A percentile compares a stretch with the other conserved stretches of the same genome.
Conservation (phyloP, 1,139 yeast species). For the Taiozyma onychis region DNA sequence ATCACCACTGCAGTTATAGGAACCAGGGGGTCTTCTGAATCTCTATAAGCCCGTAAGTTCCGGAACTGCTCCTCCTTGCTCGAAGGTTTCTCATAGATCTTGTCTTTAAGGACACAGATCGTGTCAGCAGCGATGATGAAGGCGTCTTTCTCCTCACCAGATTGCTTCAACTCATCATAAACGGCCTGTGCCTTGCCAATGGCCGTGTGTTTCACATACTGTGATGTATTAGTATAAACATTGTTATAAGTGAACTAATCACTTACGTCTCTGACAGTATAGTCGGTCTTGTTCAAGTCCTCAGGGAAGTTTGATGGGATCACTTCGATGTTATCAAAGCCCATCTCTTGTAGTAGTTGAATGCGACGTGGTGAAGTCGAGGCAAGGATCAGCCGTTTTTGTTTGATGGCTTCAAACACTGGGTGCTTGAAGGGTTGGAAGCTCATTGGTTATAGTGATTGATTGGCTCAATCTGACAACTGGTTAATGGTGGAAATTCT, state of each 20-base stretch:
- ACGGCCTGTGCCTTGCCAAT: conserved; percentile 59
- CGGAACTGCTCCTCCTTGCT: conserved; percentile 43
- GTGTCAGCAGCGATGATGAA: conserved; percentile 80
- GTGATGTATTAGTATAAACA: no score
- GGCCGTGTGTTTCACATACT: conserved; percentile 72
- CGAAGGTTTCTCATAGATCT: conserved; percentile 74
- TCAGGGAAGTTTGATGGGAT: conserved; percentile 66
- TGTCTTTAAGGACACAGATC: conserved; percentile 55
- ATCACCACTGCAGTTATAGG: conserved; percentile 70
- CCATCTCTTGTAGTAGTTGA: conserved; percentile 63
- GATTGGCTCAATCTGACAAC: neutral
- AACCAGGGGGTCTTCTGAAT: conserved; percentile 36
- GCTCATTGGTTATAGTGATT: neutral
- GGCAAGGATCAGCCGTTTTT: conserved; percentile 54
- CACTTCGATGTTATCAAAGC: conserved; percentile 44
- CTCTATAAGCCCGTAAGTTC: conserved; percentile 42
- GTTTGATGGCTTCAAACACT: conserved; percentile 26
- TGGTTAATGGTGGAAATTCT: no score
- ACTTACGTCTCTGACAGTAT: conserved; percentile 39
- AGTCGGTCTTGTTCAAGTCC: conserved; percentile 50
- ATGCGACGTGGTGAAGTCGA: conserved; percentile 79
- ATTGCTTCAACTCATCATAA: conserved; percentile 25
- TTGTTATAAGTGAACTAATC: no score
- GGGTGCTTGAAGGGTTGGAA: conserved; percentile 26
- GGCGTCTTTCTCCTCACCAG: conserved; percentile 11